phyloP scores from a whole-genome alignment of 2,329 filamentous ascomycete genomes.

The Alternaria tenuissima region DNA sequence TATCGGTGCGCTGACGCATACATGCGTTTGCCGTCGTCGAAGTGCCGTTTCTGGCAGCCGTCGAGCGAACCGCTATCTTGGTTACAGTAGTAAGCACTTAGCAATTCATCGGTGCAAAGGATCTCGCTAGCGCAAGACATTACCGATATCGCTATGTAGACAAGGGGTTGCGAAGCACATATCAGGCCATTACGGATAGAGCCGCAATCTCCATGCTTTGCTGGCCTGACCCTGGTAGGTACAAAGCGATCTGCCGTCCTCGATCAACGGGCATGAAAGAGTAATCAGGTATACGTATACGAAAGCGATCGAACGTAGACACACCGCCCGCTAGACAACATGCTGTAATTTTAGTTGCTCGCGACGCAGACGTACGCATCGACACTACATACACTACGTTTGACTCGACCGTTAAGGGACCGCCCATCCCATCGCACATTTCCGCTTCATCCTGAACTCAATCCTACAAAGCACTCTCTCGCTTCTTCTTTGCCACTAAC shows the following conservation, averaged over 20 bases:
- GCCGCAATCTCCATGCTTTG: conserved; percentile 14
- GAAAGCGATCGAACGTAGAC: not conserved
- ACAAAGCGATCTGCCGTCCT: not conserved
- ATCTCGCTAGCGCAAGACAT: conserved; percentile 3
- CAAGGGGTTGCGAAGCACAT: conserved; percentile 2
- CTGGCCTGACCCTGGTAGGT: not conserved
- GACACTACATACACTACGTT: not conserved
- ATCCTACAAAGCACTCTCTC: conserved; percentile 55
- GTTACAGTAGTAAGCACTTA: not conserved
- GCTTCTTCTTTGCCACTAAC: conserved; percentile 38
- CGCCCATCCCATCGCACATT: not conserved
- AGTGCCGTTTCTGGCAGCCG: conserved; percentile 1
- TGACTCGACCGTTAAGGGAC: not conserved
- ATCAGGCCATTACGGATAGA: conserved; percentile 15
- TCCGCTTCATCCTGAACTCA: not conserved
- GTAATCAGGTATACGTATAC: not conserved
- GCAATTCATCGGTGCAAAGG: not conserved
- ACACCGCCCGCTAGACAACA: not conserved
- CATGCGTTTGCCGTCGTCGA: conserved; percentile 1
- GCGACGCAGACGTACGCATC: not conserved
- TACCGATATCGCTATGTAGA: conserved; percentile 8
- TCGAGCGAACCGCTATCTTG: not conserved
- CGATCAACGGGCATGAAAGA: not conserved
- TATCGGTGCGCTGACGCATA: conserved; percentile 11
- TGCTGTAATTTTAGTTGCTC: not conserved